Evolutionary conservation across 208 protist genomes (phyloP), one percentile per base, ranked within the genome.

Genomic region (Leishmania mexicana): DNA sequence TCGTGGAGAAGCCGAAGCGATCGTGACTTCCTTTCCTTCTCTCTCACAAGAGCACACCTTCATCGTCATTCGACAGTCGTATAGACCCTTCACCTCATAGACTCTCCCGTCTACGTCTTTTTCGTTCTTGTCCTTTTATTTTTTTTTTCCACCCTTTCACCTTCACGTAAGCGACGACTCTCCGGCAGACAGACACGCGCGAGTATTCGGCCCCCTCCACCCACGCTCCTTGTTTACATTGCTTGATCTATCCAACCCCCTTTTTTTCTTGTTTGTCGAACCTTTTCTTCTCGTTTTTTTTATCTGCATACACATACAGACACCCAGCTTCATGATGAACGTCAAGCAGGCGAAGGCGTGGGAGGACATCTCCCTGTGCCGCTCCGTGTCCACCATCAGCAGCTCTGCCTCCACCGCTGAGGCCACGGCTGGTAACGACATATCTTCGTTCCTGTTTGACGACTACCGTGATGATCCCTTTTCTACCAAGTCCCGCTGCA

Each of bases 391-490:
- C 38, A 79, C 78, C 31, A 85, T 79, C 81, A 88, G 87, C 73
- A 93, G 88, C 84, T 90, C 86, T 57, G 73, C 83, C 62, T 96
- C 93, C 13, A 90, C 89, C 38, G 86, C 87, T 19, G 93, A 96
- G 80, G 89, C 84, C 24, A 96, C 93, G 4, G 85, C 91, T 24
- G 93, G 93, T 71, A 87, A 94, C 58, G 92, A 96, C 58, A 81
- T 89, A 5, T 96, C 92, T 35, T 94, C 91, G n/a, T 89, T 88
- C 73, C 64, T 90, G 62, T 79, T 79, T 51, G 86, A 89, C 51
- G 84, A 89, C 83, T 85, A 57, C 75, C 86, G 86, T 24, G 84
- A 90, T n/a, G 88, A 90, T 49, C 51, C 45, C 40, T 58, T 78
- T 49, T 75, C 79, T 1, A 38, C 49, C 38, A 81, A 84, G 65